Base-by-base conservation (phyloP, 2,329 filamentous ascomycete species). In the Acephala macrosclerotiorum region DNA sequence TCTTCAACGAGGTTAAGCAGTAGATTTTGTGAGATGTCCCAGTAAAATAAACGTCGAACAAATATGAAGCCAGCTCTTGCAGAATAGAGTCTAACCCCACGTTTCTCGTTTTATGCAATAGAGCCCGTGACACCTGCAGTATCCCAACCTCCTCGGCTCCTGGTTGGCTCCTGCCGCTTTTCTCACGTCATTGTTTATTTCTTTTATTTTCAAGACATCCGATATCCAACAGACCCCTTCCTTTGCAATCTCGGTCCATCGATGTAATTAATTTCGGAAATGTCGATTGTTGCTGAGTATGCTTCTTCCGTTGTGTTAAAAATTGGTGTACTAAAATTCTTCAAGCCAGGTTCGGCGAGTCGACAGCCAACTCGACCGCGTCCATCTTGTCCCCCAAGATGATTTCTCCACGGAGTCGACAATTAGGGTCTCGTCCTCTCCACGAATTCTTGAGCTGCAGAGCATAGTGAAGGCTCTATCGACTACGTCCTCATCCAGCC, bases 401-500 rank as follows among this genome's bases (percentile, higher is more conserved):
- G 78, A 69, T 33, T 77, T 72, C 63, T 67, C 69, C n/a, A 67
- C 70, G 8, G 61, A 70, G 16, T 66, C 71, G 40, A 72, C 55
- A 42, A 68, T 66, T 12, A 67, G 67, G 73, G 58, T 75, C 70
- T 79, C 84, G 68, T 69, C 73, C 66, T 84, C 83, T 22, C 82
- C 85, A 29, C 80, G 87, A 60, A 80, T 90, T 71, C 80, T 87
- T 77, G 83, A 89, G 61, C 80, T 96, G 45, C 85, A 94, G 70
- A 81, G 80, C 64, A 86, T 94, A 62, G 87, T 92, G 73, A 90
- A 90, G 77, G 82, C 87, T 2, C 80, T 97, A 16, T 94, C 92
- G 22, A 87, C 90, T 3, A 88, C 88, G 1, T 87, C 90, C 0
- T 87, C 88, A 2, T 87, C 89, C 5, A 84, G 85, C 60, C 81